Percentiles rank a stretch among this genome's conserved stretches.
These are phyloP conservation scores for Globisporangium irregulare DNA, from an alignment of 352 stramenopile species.

Conservation along the genomic window DNA sequence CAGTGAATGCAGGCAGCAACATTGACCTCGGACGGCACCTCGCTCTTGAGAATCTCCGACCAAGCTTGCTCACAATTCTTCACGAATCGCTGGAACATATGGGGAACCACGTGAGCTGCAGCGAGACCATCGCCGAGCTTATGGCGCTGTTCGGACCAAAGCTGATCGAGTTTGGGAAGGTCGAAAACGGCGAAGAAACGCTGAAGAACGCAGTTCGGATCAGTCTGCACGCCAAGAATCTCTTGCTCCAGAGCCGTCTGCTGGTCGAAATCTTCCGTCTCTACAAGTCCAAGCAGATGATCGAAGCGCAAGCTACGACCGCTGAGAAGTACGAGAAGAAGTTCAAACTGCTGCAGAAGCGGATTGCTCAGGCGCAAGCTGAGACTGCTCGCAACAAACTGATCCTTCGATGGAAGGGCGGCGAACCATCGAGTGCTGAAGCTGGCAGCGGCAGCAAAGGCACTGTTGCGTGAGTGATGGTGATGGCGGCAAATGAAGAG, in stretches of 20 bases:
- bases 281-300: slow-evolving; percentile 38
- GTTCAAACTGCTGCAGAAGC: slow-evolving; percentile 39
- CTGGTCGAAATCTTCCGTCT: slow-evolving; percentile 55
- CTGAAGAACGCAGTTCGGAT: slow-evolving; percentile 56
- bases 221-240: slow-evolving; percentile 59
- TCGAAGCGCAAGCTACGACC: slow-evolving; percentile 38
- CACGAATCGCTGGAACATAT: slow-evolving; percentile 43
- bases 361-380: slow-evolving; percentile 41
- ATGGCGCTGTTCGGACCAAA: slow-evolving; percentile 67
- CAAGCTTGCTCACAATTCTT: slow-evolving; percentile 39
- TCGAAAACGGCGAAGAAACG: slow-evolving; percentile 55
- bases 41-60: slow-evolving; percentile 45
- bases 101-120: slow-evolving; percentile 45
- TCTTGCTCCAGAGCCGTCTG: slow-evolving; percentile 63
- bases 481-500: background rate
- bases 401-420: slow-evolving; percentile 51
- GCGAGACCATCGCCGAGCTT: slow-evolving; percentile 57
- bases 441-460: background rate
- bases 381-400: slow-evolving; percentile 33
- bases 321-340: slow-evolving; percentile 71
- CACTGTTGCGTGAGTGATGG: background rate
- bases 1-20: background rate
- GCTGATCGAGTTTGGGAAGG: slow-evolving; percentile 35
- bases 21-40: slow-evolving; percentile 22
- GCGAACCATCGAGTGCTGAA: slow-evolving; percentile 4